Base-by-base conservation (phyloP, 306 rosid genomes). In the Glycine latifolia region DNA sequence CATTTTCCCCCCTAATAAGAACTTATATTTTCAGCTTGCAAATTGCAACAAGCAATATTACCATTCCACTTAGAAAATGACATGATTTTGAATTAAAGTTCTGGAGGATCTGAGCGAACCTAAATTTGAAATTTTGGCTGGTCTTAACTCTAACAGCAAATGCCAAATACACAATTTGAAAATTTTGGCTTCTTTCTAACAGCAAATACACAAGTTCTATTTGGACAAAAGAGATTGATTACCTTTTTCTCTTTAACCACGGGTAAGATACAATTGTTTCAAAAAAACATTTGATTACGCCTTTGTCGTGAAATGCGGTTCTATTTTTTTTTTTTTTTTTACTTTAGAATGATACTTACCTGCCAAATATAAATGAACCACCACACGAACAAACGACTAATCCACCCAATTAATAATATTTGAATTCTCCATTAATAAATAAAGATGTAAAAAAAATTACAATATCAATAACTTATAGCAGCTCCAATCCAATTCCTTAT, bases 21-120 rank as follows among this genome's bases (percentile, higher is more conserved):
- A 26, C 31, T 26, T 26, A 26, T 26, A 20, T 20, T 20, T 20
- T 20, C 26, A 20, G 26, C 26, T 20, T 20, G 26, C 26, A 26
- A 26, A 46, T 62, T 1, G 44, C 39, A 59, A 20, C 66, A 20
- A 67, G 35, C 7, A 15, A 44, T 35, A 3, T 8, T 4, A 17
- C 39, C n/a, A 16, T 11, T 17, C 58, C 16, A 39, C 17, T 48
- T 47, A 69, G 58, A 69, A 17, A 55, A 72, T 50, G 74, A 80
- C 73, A 60, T 58, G 4, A 35, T 37, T 80, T 80, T 80, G 84
- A 80, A 80, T 80, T 61, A 72, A 41, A 39, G 67, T 35, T 72
- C 2, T 48, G 54, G 2, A 16, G 11, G 52, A 59, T 14, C 71
- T 47, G 63, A 48, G 7, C 2, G 70, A 7, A 71, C 16, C 56